phyloP scores from a whole-genome alignment of 495 filamentous ascomycete genomes.

The Podospora pseudopauciseta region DNA sequence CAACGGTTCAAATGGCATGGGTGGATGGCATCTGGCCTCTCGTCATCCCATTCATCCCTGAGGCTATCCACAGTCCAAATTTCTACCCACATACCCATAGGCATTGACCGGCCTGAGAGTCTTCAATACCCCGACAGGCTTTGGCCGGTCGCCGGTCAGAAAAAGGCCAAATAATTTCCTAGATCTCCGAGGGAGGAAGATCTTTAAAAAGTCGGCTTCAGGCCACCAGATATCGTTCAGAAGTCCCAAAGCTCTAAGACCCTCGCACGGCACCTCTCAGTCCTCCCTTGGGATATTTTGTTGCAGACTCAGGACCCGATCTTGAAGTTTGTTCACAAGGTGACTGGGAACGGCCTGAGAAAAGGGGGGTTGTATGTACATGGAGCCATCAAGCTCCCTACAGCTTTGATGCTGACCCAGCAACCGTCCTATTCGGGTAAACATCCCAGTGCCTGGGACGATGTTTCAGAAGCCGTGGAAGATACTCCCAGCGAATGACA shows the following conservation, averaged over 20 bases:
- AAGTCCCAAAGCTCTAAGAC: neutral
- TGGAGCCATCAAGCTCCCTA: neutral
- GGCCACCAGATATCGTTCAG: neutral
- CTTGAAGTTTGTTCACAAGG: neutral
- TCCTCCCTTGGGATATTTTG: neutral
- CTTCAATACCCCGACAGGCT: neutral
- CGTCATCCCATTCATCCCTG: neutral
- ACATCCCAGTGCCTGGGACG: neutral
- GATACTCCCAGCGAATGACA: neutral
- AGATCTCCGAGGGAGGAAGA: neutral
- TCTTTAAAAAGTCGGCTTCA: neutral
- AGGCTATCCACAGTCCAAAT: neutral
- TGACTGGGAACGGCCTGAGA: neutral
- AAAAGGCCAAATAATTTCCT: neutral
- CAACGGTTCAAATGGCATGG: neutral
- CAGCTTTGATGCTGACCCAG: neutral
- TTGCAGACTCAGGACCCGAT: neutral
- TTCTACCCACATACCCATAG: neutral
- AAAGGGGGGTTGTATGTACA: neutral
- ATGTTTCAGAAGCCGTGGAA: slow-evolving; percentile 7
- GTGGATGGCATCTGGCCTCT: neutral
- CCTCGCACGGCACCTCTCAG: neutral
- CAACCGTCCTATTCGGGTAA: neutral
- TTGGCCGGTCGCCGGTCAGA: slow-evolving; percentile 7
- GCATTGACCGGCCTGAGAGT: neutral